These are phyloP conservation scores for Torulaspora franciscae DNA, from an alignment of 805 yeast genomes.

Conservation along the genomic window DNA sequence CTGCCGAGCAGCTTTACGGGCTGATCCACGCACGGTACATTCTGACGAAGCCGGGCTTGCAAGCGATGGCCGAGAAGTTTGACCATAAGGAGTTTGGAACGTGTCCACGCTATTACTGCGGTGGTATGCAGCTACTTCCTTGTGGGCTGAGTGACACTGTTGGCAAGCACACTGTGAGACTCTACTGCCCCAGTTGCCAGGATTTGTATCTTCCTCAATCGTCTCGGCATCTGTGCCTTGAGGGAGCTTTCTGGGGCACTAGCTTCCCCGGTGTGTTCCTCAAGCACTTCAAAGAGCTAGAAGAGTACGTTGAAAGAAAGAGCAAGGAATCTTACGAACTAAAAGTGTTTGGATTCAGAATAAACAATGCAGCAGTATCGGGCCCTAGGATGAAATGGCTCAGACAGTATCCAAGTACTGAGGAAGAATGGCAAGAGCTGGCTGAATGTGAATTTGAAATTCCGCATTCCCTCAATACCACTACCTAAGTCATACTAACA, in stretches of 20 bases:
- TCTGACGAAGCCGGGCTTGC: slow-evolving; percentile 81
- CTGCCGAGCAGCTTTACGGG: slow-evolving; percentile 91
- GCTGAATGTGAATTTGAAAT: slow-evolving; percentile 58
- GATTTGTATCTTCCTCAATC: slow-evolving; percentile 86
- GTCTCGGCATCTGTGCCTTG: slow-evolving; percentile 80
- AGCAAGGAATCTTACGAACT: slow-evolving; percentile 54
- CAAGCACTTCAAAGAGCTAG: slow-evolving; percentile 87
- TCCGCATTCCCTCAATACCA: slow-evolving; percentile 36
- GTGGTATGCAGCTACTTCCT: slow-evolving; percentile 84
- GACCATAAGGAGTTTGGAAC: slow-evolving; percentile 84
- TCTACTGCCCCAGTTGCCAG: slow-evolving; percentile 91
- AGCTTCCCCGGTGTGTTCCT: slow-evolving; percentile 90
- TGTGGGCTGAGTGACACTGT: slow-evolving; percentile 88
- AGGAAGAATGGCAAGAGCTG: slow-evolving; percentile 57
- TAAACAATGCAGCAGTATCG: slow-evolving; percentile 64
- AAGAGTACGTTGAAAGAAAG: slow-evolving; percentile 62
- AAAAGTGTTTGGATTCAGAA: slow-evolving; percentile 81
- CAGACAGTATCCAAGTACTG: slow-evolving; percentile 65
- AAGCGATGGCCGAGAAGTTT: slow-evolving; percentile 89
- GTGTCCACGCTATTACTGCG: slow-evolving; percentile 87
- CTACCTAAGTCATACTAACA: slow-evolving; percentile 5
- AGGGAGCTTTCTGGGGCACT: slow-evolving; percentile 96
- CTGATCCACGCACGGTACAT: slow-evolving; percentile 90
- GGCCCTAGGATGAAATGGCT: slow-evolving; percentile 98
- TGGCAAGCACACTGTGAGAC: slow-evolving; percentile 85